phyloP scores from a whole-genome alignment of 2,329 filamentous ascomycete genomes.

The Pseudocercospora cruenta region DNA sequence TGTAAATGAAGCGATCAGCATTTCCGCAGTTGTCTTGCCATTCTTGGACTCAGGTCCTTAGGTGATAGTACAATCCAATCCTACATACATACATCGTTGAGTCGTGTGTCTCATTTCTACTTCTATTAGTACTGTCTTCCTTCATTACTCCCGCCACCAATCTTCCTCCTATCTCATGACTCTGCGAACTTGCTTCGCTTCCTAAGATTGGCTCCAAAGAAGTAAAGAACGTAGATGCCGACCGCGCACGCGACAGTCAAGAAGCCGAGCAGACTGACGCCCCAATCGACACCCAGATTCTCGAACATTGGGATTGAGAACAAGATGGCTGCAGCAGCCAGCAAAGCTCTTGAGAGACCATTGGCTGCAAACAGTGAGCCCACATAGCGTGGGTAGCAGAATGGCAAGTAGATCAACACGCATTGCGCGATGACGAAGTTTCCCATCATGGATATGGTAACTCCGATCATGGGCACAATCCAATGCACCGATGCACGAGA shows the following conservation, averaged over 20 bases:
- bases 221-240: conserved; percentile 14
- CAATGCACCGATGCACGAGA: conserved; percentile 37
- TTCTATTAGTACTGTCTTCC: neutral
- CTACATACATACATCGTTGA: neutral
- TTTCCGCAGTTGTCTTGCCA: neutral
- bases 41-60: neutral
- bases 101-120: neutral
- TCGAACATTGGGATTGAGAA: conserved; percentile 19
- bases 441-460: conserved; percentile 44
- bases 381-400: conserved; percentile 49
- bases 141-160: too few relatives aligned
- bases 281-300: conserved; percentile 16
- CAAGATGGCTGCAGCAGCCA: conserved; percentile 11
- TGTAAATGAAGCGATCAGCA: neutral
- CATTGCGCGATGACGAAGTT: conserved; percentile 49
- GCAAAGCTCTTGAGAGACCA: conserved; percentile 49
- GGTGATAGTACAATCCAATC: neutral
- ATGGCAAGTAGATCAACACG: conserved; percentile 45
- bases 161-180: neutral
- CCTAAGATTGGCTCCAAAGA: conserved; percentile 10
- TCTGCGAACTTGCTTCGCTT: conserved; percentile 17
- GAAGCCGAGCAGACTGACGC: conserved; percentile 16
- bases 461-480: conserved; percentile 46
- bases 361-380: conserved; percentile 64
- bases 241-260: conserved; percentile 5